Conservation (phyloP, 495 filamentous ascomycete genomes). For the Filosporella fistucella region DNA sequence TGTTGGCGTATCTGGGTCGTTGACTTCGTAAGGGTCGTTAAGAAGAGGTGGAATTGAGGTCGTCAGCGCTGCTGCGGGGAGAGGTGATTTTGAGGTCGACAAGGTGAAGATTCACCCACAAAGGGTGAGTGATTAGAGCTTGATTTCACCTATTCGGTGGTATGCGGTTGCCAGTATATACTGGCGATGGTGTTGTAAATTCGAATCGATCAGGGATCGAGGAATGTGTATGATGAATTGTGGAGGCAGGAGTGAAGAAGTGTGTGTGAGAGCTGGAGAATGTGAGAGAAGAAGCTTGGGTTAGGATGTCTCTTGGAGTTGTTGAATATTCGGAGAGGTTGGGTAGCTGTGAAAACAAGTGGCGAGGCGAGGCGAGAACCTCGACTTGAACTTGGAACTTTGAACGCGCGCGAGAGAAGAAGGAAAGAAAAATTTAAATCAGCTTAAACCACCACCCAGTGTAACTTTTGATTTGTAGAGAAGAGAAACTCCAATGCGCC, state of each 20-base stretch:
- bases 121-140: conserved; percentile 1
- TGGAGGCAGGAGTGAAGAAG: neutral
- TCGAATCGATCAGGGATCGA: neutral
- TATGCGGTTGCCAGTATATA: neutral
- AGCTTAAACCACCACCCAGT: too few species aligned
- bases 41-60: conserved; percentile 7
- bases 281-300: neutral
- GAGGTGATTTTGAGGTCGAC: conserved; percentile 10
- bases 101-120: conserved; percentile 17
- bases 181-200: conserved; percentile 4
- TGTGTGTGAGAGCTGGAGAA: conserved; percentile 9
- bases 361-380: neutral
- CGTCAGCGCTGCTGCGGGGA: conserved; percentile 23
- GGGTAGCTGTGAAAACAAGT: conserved; percentile 8
- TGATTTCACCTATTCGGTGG: neutral
- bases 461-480: too few species aligned
- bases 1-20: conserved; percentile 23
- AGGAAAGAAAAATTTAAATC: neutral
- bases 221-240: neutral
- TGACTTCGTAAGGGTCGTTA: conserved; percentile 27
- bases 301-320: neutral
- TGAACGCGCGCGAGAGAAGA: neutral
- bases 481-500: neutral
- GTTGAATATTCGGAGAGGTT: conserved; percentile 1
- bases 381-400: neutral